Evolutionary conservation across 768 basidiomycete genomes (phyloP).

Genomic region (Termitomyces sp.): DNA sequence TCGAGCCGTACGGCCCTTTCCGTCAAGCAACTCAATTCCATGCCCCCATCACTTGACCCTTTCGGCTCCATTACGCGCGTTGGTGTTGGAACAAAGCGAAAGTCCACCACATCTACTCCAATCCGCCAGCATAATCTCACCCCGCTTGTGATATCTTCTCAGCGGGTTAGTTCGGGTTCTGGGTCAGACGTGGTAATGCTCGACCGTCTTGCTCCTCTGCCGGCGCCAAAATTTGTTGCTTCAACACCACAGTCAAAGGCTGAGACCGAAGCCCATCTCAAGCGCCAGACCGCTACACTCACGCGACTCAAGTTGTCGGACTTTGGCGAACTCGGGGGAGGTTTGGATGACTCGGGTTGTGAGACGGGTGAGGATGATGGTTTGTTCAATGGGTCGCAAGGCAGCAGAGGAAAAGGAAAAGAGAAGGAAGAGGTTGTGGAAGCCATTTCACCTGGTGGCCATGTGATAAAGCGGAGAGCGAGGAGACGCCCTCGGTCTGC

Average conservation of each 20-base stretch:
- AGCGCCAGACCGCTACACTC: conserved; percentile 58
- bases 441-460: conserved; percentile 71
- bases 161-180: conserved; percentile 22
- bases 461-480: conserved; percentile 69
- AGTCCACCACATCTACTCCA: conserved; percentile 54
- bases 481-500: conserved; percentile 66
- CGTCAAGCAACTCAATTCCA: conserved; percentile 25
- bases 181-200: conserved; percentile 34
- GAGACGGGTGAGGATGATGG: conserved; percentile 40
- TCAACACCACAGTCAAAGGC: conserved; percentile 48
- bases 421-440: conserved; percentile 55
- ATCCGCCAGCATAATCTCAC: conserved; percentile 43
- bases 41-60: conserved; percentile 17
- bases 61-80: conserved; percentile 21
- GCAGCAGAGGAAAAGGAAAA: conserved; percentile 36
- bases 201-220: conserved; percentile 49
- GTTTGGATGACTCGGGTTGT: conserved; percentile 46
- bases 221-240: conserved; percentile 41
- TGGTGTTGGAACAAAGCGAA: conserved; percentile 60
- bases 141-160: conserved; percentile 41
- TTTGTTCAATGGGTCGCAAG: conserved; percentile 26
- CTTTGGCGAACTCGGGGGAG: conserved; percentile 38
- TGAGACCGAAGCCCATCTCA: conserved; percentile 45
- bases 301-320: conserved; percentile 58
- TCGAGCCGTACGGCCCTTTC: conserved; percentile 38